phyloP scores from a whole-genome alignment of 306 rosid genomes.

The Datisca glomerata region DNA sequence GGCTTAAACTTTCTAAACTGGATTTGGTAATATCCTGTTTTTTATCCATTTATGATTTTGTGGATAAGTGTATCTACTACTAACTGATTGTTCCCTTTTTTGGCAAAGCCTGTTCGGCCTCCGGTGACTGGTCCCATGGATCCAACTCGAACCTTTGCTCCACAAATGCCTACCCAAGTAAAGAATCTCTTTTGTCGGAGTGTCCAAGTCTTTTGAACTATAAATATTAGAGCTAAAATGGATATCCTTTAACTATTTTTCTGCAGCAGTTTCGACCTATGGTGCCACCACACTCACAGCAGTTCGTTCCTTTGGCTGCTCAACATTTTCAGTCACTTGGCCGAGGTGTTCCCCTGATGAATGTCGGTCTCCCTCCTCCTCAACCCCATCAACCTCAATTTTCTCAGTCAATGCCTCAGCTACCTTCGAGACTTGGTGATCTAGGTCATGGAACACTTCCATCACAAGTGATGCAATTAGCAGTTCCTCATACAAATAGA shows the following conservation, averaged over 20 bases:
- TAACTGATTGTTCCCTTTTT: conserved; percentile 3
- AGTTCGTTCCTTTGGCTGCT: conserved; percentile 53
- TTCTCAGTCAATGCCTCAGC: conserved; percentile 55
- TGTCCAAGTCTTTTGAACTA: neutral
- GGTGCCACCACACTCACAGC: conserved; percentile 62
- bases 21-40: too few species aligned
- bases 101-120: conserved; percentile 60
- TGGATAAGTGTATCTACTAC: conserved; percentile 1
- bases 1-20: too few species aligned
- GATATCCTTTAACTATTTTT: neutral
- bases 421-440: conserved; percentile 54
- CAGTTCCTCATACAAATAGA: conserved; percentile 49
- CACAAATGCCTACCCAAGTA: conserved; percentile 71
- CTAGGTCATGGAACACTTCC: conserved; percentile 37
- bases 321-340: conserved; percentile 70
- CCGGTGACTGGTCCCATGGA: conserved; percentile 60
- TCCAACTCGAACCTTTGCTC: conserved; percentile 48
- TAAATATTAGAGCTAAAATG: neutral
- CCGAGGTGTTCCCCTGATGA: conserved; percentile 50
- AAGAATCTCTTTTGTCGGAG: conserved; percentile 13
- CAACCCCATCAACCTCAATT: conserved; percentile 50
- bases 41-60: too few species aligned
- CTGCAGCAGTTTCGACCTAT: conserved; percentile 61
- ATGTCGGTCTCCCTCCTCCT: conserved; percentile 63
- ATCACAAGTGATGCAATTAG: conserved; percentile 47